phyloP scores from a whole-genome alignment of 2,329 filamentous ascomycete species.

The Apiospora hydei region DNA sequence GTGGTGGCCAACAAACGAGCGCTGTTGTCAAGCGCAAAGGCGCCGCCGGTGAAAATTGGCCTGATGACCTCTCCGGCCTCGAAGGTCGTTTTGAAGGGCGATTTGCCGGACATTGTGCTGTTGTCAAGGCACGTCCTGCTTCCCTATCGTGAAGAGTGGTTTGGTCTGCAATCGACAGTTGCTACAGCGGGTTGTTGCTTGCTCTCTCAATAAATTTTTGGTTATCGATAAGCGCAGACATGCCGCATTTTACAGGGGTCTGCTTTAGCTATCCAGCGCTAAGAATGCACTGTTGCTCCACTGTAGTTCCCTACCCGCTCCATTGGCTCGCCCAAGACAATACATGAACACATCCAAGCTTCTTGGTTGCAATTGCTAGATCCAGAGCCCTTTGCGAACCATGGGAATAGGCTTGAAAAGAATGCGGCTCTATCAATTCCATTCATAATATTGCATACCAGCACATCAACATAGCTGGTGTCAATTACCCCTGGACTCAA shows the following conservation, averaged over 20 bases:
- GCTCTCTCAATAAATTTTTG: constrained; percentile 32
- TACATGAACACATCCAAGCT: not conserved
- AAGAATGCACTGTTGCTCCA: constrained; percentile 2
- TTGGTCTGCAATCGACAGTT: not conserved
- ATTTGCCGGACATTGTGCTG: constrained; percentile 64
- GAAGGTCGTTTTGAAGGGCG: constrained; percentile 84
- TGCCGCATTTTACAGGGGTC: constrained; percentile 12
- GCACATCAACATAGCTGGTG: not conserved
- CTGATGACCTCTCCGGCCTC: constrained; percentile 83
- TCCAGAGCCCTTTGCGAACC: not conserved
- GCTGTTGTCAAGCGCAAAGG: constrained; percentile 81
- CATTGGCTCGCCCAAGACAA: not conserved
- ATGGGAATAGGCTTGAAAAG: not conserved
- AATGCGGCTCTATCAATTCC: not conserved
- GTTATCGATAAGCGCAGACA: constrained; percentile 28
- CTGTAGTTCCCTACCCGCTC: not conserved
- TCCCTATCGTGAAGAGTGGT: not conserved
- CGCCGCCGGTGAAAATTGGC: constrained; percentile 93
- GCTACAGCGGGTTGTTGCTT: not conserved
- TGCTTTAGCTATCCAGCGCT: not conserved
- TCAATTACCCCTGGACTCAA: not conserved
- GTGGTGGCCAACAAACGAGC: constrained; percentile 86
- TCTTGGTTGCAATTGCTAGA: not conserved
- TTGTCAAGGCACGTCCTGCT: constrained; percentile 5
- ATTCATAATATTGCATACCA: not conserved